phyloP scores from a whole-genome alignment of 1,284 basidiomycete species.

The Ceratobasidium sp. region DNA sequence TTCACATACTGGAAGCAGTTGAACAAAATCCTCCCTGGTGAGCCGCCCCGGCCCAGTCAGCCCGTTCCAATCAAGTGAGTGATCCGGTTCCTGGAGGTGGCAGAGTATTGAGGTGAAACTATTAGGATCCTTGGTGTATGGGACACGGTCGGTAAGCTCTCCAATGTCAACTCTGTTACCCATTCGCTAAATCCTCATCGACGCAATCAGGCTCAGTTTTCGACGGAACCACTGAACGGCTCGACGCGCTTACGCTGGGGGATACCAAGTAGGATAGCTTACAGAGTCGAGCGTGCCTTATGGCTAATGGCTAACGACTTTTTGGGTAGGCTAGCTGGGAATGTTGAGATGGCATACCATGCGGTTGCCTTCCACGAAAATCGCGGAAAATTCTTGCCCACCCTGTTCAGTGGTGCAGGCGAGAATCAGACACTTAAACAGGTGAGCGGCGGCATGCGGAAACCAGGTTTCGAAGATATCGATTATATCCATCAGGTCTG shows the following conservation, averaged over 20 bases:
- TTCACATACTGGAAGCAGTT: conserved; percentile 16
- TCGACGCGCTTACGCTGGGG: not conserved
- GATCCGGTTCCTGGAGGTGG: not conserved
- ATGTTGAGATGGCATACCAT: conserved; percentile 31
- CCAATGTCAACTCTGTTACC: not conserved
- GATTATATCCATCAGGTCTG: conserved; percentile 13
- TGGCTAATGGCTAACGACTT: too few species aligned
- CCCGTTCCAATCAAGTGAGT: not conserved
- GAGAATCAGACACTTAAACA: conserved; percentile 6
- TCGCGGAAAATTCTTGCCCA: conserved; percentile 3
- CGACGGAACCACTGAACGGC: not conserved
- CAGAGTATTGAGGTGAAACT: not conserved
- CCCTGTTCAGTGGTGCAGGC: not conserved
- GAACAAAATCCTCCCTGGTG: not conserved
- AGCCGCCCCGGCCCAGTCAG: not conserved
- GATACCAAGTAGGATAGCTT: not conserved
- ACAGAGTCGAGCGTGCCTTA: too few species aligned
- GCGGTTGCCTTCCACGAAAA: conserved; percentile 36
- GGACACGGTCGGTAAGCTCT: conserved; percentile 26
- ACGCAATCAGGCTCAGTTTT: not conserved
- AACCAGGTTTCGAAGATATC: not conserved
- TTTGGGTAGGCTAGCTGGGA: conserved; percentile 11
- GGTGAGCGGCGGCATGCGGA: not conserved
- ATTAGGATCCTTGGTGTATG: conserved; percentile 12
- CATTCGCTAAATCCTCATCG: not conserved